Base-by-base conservation (phyloP, 108 stramenopile species). In the Nannochloropsis granulata region DNA sequence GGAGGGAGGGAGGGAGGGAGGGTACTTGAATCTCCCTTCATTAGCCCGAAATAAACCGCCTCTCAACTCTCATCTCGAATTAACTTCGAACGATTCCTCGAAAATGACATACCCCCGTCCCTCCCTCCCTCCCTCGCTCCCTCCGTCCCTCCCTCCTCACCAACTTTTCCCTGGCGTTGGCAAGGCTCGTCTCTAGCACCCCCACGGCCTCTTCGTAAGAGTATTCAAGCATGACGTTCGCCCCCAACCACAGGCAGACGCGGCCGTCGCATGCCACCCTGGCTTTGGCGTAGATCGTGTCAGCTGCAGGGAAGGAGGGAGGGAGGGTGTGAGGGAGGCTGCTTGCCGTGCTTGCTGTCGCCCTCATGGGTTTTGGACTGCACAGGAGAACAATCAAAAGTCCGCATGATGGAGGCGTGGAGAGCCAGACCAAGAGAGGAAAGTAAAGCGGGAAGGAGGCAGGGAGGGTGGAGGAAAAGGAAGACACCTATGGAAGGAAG, bases 171-270 rank as follows among this genome's bases (percentile, higher is more conserved):
- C 43, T 13, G 44, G 88, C 88, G 19, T 88, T 88, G 21, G 43
- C 85, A 43, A 89, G 82, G 25, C 85, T 88, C 13, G 26, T 42
- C 82, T 90, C 86, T 3, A 91, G 83, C 24, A 91, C 45, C 8
- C 91, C 94, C 44, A 96, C 85, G 24, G 97, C 98, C 80, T 99
- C 98, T 19, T 95, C 93, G 88, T 98, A 98, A 25, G 95, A 94
- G 91, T 98, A 99, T 84, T 99, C 97, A 87, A 99, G 86, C 98
- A 99, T 98, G 82, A 98, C 97, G 93, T 96, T 95, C 78, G 97
- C 98, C 34, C 98, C 98, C 44, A 99, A 88, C 98, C 98, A 99
- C 44, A 99, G 87, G 92, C 97, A 97, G 13, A 99, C 98, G 78
- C 91, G 94, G 0, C 94, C 96, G 82, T 89, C 83, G 21, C 92